Evolutionary conservation across 2,329 filamentous ascomycete genomes (phyloP), one percentile per base, ranked within the genome.

Genomic region (Colletotrichum lindemuthianum): DNA sequence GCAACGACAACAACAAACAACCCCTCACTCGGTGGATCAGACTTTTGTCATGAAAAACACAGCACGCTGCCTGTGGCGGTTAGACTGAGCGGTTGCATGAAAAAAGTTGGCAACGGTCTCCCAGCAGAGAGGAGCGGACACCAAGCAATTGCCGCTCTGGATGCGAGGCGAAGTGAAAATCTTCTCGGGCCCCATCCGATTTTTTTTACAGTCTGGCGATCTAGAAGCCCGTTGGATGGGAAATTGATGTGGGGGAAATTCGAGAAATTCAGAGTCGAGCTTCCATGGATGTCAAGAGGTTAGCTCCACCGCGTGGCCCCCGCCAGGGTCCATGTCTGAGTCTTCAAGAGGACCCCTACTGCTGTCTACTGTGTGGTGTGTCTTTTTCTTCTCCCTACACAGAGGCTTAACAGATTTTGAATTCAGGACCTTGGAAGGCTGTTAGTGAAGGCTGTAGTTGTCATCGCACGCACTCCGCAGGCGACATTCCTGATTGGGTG

Each of bases 171-270:
- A 32, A 24, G 15, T 32, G 40, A 59, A 51, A 59, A 40, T 49
- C 44, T 16, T 43, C 24, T 15, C 33, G 36, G 54, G 40, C 16
- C 48, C 41, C 60, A 34, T 47, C 41, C 8, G 54, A 58, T 12
- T 24, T 59, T 44, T 47, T 51, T 43, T 51, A 51, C 37, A 11
- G 24, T 15, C 34, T 40, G 16, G 33, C 44, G 50, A 65, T 61
- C 57, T 56, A 65, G 61, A 63, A 54, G 49, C 16, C 57, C 15
- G 47, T 39, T 34, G 44, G 24, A 16, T 44, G 52, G 36, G 50
- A 64, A 60, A 55, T 59, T 65, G 55, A 59, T 34, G 55, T 44
- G 55, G 55, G 55, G 55, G 44, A 36, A 16, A 48, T n/a, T n/a
- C n/a, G 55, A 45, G 44, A 36, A 16, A 24, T 6, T 33, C 13